Evolutionary conservation across 2,329 filamentous ascomycete species (phyloP), one percentile per base, ranked within the genome.

Genomic region (Sarocladium strictum): DNA sequence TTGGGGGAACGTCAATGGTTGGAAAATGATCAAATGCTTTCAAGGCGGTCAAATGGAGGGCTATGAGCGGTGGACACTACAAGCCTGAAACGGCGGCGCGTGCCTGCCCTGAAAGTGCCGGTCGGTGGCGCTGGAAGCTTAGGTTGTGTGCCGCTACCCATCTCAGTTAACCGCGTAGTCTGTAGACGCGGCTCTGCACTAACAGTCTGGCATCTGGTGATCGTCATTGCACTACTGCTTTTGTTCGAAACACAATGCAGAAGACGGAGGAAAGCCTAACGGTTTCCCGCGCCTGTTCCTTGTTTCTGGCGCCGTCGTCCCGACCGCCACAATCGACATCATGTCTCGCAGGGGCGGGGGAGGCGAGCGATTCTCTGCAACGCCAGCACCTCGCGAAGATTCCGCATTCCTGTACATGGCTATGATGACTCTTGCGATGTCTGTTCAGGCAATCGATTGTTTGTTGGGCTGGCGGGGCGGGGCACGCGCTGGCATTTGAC

Each of bases 311-410:
- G 35, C 6, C 38, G 10, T 43, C 24, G 3, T 32, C 26, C 27
- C 47, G 15, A 14, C 47, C 47, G 47, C 47, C 47, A 51, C 47
- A 51, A 51, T 51, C 47, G 47, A 51, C 47, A 51, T 51, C 29
- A n/a, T 51, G 47, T 51, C 47, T 51, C 47, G 29, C 43, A 27
- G 23, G n/a, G 24, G 43, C 23, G 23, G 43, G 43, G 43, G 4
- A 27, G 27, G 40, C 40, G n/a, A 17, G 38, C 38, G 43, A 10
- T 23, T 17, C 19, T 17, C 27, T 35, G 47, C 27, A 51, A 51
- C 19, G 47, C 47, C n/a, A 33, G 47, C n/a, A 51, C 29, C 43
- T 47, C 23, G 43, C 43, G 43, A 27, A 6, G 43, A n/a, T 27
- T 47, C 43, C 23, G 43, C 43, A 47, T 47, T 47, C 24, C 21